Evolutionary conservation across 805 yeast genomes (phyloP).

Genomic region (Komagataella pseudopastoris): DNA sequence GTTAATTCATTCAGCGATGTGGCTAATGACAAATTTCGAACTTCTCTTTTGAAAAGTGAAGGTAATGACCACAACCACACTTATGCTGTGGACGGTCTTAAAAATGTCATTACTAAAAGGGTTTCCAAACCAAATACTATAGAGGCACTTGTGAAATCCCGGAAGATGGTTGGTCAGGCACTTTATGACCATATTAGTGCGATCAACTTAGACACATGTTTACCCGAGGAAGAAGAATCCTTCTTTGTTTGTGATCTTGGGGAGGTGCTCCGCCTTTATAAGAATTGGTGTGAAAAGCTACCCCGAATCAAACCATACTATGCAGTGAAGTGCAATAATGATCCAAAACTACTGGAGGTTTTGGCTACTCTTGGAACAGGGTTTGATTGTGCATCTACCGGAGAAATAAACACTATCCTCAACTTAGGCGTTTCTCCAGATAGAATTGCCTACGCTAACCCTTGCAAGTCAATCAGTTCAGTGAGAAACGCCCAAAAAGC

Average conservation of each 20-base stretch:
- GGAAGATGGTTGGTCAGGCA: conserved; percentile 23
- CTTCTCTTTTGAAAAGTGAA: background rate
- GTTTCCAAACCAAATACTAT: background rate
- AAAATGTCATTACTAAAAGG: background rate
- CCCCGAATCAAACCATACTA: conserved; percentile 80
- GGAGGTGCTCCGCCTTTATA: conserved; percentile 45
- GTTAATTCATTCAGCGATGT: background rate
- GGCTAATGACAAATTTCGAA: background rate
- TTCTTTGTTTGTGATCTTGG: conserved; percentile 83
- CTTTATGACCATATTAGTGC: conserved; percentile 23
- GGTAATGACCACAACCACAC: background rate
- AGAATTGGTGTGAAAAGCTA: conserved; percentile 49
- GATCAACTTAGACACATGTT: conserved; percentile 45
- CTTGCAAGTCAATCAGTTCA: conserved; percentile 81
- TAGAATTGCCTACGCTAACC: conserved; percentile 81
- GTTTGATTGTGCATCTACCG: conserved; percentile 89
- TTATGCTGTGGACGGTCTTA: background rate
- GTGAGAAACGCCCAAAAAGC: conserved; percentile 52
- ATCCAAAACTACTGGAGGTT: conserved; percentile 38
- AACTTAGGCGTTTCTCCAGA: conserved; percentile 47
- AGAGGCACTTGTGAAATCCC: conserved; percentile 7
- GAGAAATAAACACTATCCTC: conserved; percentile 62
- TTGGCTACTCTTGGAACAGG: conserved; percentile 54
- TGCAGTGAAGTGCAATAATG: conserved; percentile 91
- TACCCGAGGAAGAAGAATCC: conserved; percentile 70